A percentile compares a stretch with the other conserved stretches of the same genome.
These are phyloP conservation scores for Meredithiella fracta DNA, from an alignment of 2,329 filamentous ascomycete species.

Conservation along the genomic window DNA sequence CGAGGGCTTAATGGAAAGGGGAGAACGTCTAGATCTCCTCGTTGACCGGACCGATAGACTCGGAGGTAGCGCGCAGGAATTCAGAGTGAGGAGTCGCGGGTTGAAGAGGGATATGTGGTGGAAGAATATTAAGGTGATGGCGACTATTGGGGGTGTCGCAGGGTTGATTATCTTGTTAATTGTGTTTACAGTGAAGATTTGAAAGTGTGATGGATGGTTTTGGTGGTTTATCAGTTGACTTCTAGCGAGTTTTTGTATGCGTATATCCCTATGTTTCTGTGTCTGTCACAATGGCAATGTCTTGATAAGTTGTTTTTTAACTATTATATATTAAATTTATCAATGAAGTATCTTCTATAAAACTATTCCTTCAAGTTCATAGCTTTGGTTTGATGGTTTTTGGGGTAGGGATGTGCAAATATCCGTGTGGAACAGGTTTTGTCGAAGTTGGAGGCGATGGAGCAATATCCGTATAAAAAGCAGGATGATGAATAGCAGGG, in stretches of 20 bases:
- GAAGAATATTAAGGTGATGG: constrained; percentile 97
- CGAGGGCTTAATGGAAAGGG: constrained; percentile 71
- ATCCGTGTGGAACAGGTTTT: constrained; percentile 9
- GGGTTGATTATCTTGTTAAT: constrained; percentile 49
- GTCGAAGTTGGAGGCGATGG: not conserved
- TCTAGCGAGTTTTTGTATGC: not conserved
- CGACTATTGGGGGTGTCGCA: constrained; percentile 32
- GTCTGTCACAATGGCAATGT: not conserved
- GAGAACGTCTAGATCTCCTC: constrained; percentile 81
- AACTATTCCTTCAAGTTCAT: not conserved
- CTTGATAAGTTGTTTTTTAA: not conserved
- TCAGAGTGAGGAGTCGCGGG: constrained; percentile 70
- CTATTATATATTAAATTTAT: not conserved
- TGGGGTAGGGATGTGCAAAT: constrained; percentile 2
- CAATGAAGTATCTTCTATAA: not conserved
- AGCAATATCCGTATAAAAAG: constrained; percentile 10
- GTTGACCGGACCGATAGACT: constrained; percentile 94
- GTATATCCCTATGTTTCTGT: not conserved
- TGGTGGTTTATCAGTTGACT: not conserved
- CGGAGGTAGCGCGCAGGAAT: constrained; percentile 77
- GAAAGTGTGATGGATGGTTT: not conserved
- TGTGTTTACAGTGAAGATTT: constrained; percentile 25
- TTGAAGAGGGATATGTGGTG: constrained; percentile 96
- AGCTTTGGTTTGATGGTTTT: constrained; percentile 1
- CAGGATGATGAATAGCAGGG: constrained; percentile 11